Conservation (phyloP, 306 rosid genomes). For the Cucurbita pepo region DNA sequence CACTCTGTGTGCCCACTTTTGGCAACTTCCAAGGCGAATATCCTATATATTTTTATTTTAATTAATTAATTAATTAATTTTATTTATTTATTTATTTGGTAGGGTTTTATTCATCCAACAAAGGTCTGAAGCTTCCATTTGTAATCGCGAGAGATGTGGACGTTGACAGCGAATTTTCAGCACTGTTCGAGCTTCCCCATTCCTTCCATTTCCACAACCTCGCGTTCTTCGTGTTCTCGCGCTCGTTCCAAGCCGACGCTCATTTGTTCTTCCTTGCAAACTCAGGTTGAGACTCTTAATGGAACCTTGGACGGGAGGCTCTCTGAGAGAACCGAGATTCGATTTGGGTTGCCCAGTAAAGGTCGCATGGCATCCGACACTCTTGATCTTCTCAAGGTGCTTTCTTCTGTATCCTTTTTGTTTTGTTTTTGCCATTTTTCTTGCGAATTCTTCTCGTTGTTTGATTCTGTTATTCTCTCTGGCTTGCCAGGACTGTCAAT, state of each 20-base stretch:
- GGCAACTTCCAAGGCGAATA: background rate
- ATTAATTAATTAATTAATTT: too few relatives aligned
- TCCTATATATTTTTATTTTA: background rate
- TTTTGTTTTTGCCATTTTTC: background rate
- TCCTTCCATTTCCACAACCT: background rate
- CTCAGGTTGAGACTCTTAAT: conserved; percentile 26
- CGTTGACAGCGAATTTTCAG: conserved; percentile 11
- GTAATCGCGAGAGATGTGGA: background rate
- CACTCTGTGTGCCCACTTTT: background rate
- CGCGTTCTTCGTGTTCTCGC: background rate
- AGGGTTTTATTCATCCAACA: background rate
- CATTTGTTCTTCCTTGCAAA: conserved; percentile 23
- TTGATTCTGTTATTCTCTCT: background rate
- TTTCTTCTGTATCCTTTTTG: background rate
- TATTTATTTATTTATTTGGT: background rate
- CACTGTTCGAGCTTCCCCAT: conserved; percentile 1
- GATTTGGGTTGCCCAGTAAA: conserved; percentile 78
- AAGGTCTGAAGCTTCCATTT: background rate
- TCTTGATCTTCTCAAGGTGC: conserved; percentile 69
- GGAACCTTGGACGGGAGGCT: conserved; percentile 14
- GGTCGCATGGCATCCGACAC: conserved; percentile 85
- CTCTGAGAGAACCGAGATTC: conserved; percentile 37
- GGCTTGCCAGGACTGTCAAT: conserved; percentile 46
- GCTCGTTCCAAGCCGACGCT: conserved; percentile 1
- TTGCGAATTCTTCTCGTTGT: background rate